Base-by-base conservation (phyloP, 2,329 filamentous ascomycete genomes). In the Penicillium sp. region DNA sequence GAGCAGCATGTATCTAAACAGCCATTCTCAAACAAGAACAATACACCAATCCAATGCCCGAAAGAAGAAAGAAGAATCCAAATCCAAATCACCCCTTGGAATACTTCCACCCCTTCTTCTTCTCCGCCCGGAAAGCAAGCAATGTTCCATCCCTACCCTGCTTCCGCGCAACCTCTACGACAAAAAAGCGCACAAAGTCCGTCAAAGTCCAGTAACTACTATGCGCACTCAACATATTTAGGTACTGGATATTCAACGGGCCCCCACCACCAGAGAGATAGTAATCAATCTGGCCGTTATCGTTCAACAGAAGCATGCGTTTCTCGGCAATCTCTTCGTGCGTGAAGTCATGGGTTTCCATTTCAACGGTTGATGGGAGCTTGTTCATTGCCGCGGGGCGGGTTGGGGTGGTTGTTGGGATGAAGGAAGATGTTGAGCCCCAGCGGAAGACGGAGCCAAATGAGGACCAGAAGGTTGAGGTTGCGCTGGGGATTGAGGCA, bases 191-290 rank as follows among this genome's bases (percentile, higher is more conserved):
- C n/a, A 95, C 86, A 69, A 99, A 92, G 68, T 97, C 94, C 26
- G 79, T 83, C 63, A 88, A 85, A 2, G 85, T 81, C 94, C 94
- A 99, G 71, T 99, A 99, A 68, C 89, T 93, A 51, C 89, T 91
- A 72, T 99, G 94, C 8, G 94, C 94, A 52, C 90, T 89, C 49
- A 99, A 76, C 94, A 99, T 99, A 61, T 95, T 96, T 33, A 97
- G 74, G 69, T 99, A 99, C 73, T 97, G 92, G 23, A 96, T 91
- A 72, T 96, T 94, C 33, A 99, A 77, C 4, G 92, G 87, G 0
- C 94, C 94, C 1, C 89, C 88, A 0, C 90, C 89, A 7, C 90
- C 91, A 45, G 85, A 85, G 45, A 99, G 76, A 64, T 87, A 95
- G 72, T 85, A 99, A 70, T 99, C 94, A 38, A 99, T 86, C 73